Evolutionary conservation across 257 asterid species (phyloP).

Genomic region (Nicotiana noctiflora): DNA sequence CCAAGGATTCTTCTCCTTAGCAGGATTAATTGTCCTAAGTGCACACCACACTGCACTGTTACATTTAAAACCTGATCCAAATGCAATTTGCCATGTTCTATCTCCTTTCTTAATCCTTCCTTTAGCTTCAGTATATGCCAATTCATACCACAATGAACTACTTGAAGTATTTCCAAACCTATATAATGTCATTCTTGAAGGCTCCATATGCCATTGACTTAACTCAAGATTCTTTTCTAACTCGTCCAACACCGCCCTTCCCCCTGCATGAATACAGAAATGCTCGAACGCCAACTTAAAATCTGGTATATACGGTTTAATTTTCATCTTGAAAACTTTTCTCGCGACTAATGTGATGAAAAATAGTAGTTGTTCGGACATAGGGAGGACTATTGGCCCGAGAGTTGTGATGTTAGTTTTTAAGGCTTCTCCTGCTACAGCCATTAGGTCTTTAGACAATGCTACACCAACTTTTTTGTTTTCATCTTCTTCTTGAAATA

Average conservation of each 20-base stretch:
- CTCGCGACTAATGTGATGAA: constrained; percentile 40
- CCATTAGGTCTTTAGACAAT: constrained; percentile 45
- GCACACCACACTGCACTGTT: constrained; percentile 52
- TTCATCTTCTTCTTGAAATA: constrained; percentile 55
- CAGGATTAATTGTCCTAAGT: constrained; percentile 35
- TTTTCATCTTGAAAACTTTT: constrained; percentile 38
- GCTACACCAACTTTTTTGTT: constrained; percentile 26
- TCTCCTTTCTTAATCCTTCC: constrained; percentile 45
- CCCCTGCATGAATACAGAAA: constrained; percentile 51
- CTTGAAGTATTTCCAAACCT: constrained; percentile 50
- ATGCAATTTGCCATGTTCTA: constrained; percentile 48
- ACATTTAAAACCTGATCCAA: constrained; percentile 53
- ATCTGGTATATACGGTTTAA: constrained; percentile 41
- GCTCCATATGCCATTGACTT: constrained; percentile 46
- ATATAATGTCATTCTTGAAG: constrained; percentile 49
- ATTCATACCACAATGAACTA: constrained; percentile 47
- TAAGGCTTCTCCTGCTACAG: constrained; percentile 46
- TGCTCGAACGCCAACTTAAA: constrained; percentile 49
- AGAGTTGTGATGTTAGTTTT: constrained; percentile 40
- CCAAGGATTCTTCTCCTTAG: constrained; percentile 48
- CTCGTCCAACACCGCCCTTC: constrained; percentile 43
- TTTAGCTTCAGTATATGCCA: constrained; percentile 43
- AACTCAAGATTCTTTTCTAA: constrained; percentile 41
- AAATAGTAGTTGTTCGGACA: constrained; percentile 55
- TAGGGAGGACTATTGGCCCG: constrained; percentile 58